Conservation (phyloP, 108 stramenopile species). For the Skeletonema potamos region DNA sequence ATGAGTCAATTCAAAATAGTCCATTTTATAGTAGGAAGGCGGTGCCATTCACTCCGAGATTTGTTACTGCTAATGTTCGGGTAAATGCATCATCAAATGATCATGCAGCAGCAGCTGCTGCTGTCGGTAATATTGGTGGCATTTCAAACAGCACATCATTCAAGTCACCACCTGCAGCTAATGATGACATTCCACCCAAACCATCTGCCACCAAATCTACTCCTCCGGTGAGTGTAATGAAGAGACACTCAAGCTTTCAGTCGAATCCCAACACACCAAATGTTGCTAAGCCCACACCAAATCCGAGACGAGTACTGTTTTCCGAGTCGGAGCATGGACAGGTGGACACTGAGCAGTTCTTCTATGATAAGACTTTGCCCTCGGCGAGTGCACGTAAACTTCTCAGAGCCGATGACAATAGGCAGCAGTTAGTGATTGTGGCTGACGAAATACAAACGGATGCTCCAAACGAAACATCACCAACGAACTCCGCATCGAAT, state of each 20-base stretch:
- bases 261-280: neutral
- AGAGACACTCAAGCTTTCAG: neutral
- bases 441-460: neutral
- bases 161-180: neutral
- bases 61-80: neutral
- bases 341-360: constrained; percentile 16
- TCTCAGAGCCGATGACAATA: neutral
- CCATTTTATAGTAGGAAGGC: constrained; percentile 1
- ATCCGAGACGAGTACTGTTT: constrained; percentile 14
- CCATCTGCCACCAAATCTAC: neutral
- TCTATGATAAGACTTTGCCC: constrained; percentile 22
- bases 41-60: neutral
- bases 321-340: constrained; percentile 15
- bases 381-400: constrained; percentile 18
- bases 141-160: neutral
- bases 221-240: neutral
- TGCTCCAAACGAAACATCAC: neutral
- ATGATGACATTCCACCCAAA: neutral
- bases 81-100: neutral
- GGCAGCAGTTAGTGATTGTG: neutral
- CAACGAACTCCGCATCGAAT: neutral
- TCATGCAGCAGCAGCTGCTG: neutral
- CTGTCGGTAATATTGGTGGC: neutral
- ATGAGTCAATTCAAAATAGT: neutral
- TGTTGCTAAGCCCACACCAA: neutral